Base-by-base conservation (phyloP, 2,329 filamentous ascomycete species). In the Pyrenochaeta sp. region DNA sequence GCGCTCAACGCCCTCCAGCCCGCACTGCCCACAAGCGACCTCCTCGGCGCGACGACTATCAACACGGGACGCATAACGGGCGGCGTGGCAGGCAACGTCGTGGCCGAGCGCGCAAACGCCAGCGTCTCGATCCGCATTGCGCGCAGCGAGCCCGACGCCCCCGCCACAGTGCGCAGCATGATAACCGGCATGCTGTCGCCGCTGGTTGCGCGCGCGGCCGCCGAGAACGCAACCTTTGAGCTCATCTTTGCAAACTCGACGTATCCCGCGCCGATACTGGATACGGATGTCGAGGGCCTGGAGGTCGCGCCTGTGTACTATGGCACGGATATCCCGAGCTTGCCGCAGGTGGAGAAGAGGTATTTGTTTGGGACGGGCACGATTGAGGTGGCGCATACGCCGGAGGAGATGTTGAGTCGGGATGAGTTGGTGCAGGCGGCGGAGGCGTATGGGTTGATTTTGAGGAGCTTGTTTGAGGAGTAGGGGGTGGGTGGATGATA, bases 51-150 rank as follows among this genome's bases (percentile, higher is more conserved):
- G 17, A 93, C 90, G 0, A 97, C 93, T 0, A 74, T 96, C 58
- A 97, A 96, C 53, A 78, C 96, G 11, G 93, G 93, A 1, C 68
- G 74, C 7, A 79, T 96, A n/a, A 74, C 83, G 1, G 93, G 90
- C 7, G 93, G 93, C 3, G 85, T 96, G 0, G 93, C 93, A 0
- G 77, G 77, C 0, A 96, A 96, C 58, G 91, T 97, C 7, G 89
- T 97, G 27, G 83, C 93, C 0, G 86, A 87, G 44, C 69, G 77
- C 22, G 90, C 92, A 0, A 72, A 69, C n/a, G 90, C 89, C 0
- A 74, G 76, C 2, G 72, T 96, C 23, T 80, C 85, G 2, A 80
- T 89, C 15, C 59, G 60, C 4, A 49, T 62, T 13, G 53, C 61
- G 5, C 51, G 52, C 17, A 56, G 55, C 20, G 55, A 60, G 37